Percentiles rank a stretch among this genome's conserved stretches.
Conservation (phyloP, 129 eudicot species). For the Artemisia annua region DNA sequence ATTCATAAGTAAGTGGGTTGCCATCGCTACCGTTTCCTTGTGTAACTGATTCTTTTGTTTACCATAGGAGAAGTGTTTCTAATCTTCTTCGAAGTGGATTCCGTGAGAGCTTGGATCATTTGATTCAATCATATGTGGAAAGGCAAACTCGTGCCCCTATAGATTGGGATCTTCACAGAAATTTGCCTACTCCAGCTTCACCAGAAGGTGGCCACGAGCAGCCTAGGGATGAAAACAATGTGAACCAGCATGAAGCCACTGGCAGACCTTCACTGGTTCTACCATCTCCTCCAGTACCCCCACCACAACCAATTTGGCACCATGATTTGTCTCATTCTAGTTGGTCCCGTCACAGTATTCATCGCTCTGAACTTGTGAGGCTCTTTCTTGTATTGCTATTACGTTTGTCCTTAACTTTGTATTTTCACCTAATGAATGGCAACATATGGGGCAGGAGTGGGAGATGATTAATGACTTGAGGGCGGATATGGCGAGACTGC, state of each 20-base stretch:
- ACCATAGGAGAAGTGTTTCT: slow-evolving; percentile 93
- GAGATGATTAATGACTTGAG: slow-evolving; percentile 94
- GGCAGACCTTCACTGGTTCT: slow-evolving; percentile 58
- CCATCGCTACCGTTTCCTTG: neutral
- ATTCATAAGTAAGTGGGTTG: too few species aligned
- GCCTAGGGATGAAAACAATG: neutral
- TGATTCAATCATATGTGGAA: slow-evolving; percentile 92
- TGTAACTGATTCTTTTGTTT: slow-evolving; percentile 10
- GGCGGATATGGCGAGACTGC: slow-evolving; percentile 88
- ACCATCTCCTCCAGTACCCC: slow-evolving; percentile 90
- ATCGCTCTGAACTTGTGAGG: slow-evolving; percentile 91
- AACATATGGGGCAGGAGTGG: slow-evolving; percentile 68
- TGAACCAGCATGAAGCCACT: slow-evolving; percentile 40
- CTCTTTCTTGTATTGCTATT: neutral
- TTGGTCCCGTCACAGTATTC: slow-evolving; percentile 79
- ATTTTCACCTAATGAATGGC: neutral
- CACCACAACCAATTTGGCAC: slow-evolving; percentile 97
- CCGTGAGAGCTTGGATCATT: slow-evolving; percentile 90
- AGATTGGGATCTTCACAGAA: slow-evolving; percentile 93
- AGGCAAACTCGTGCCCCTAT: slow-evolving; percentile 77
- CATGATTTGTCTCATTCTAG: slow-evolving; percentile 76
- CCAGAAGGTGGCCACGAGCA: slow-evolving; percentile 52
- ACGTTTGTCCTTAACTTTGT: neutral
- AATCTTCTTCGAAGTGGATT: slow-evolving; percentile 95
- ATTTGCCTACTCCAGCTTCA: slow-evolving; percentile 65